These are phyloP conservation scores for Alternaria rosae DNA, from an alignment of 2,329 filamentous ascomycete genomes.

Conservation along the genomic window DNA sequence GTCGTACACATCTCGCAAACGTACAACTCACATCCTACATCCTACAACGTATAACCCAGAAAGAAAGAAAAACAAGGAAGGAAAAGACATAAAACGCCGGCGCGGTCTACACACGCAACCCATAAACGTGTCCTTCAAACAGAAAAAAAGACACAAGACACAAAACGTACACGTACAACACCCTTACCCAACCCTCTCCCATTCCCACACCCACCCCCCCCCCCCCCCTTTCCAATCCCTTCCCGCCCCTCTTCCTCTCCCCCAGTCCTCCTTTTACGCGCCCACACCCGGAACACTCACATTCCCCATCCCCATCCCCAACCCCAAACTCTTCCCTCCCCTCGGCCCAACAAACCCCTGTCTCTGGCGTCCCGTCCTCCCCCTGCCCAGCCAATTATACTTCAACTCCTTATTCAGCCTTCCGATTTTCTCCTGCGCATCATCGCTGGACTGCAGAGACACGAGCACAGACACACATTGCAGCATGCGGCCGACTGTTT, in stretches of 20 bases:
- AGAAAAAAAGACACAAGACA: not conserved
- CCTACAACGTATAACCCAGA: too few relatives aligned
- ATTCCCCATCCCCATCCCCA: not conserved
- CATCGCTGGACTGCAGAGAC: constrained; percentile 75
- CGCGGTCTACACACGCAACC: not conserved
- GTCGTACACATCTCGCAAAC: not conserved
- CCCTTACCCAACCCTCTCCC: not conserved
- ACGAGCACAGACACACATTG: constrained; percentile 94
- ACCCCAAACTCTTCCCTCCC: constrained; percentile 54
- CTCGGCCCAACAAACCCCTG: constrained; percentile 80
- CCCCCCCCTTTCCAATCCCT: too few relatives aligned
- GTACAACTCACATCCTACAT: too few relatives aligned
- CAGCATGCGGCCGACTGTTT: constrained; percentile 93
- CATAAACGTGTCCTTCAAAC: not conserved
- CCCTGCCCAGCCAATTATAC: constrained; percentile 94
- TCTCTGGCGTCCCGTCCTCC: constrained; percentile 85
- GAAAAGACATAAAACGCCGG: not conserved
- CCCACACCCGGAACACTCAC: constrained; percentile 1
- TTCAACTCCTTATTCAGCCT: constrained; percentile 87
- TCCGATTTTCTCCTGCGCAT: constrained; percentile 79
- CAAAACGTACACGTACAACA: not conserved
- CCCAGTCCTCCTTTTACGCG: too few relatives aligned
- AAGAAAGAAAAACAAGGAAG: too few relatives aligned
- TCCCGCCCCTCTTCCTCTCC: too few relatives aligned
- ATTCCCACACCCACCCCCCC: too few relatives aligned